Evolutionary conservation across 176 grass and related monocot species (phyloP).

Genomic region (Lolium rigidum): DNA sequence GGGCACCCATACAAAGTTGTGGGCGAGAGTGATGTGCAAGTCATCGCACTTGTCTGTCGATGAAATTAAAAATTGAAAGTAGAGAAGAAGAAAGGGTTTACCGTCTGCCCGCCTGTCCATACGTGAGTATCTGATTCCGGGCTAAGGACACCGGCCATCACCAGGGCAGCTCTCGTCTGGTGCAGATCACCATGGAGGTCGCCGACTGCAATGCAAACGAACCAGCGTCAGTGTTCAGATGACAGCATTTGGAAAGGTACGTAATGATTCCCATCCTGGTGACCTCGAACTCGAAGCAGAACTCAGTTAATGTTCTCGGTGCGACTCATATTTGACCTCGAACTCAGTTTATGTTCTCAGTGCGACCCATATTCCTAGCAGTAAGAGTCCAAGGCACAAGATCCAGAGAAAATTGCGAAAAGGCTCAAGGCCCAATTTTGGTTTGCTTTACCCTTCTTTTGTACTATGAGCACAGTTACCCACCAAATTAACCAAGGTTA

Average conservation of each 20-base stretch:
- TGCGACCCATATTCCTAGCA: too few relatives aligned
- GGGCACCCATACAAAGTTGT: not conserved
- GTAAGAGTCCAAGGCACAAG: not conserved
- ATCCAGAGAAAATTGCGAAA: not conserved
- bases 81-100: slow-evolving; percentile 25
- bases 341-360: not conserved
- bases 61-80: not conserved
- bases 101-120: slow-evolving; percentile 88
- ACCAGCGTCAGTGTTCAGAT: not conserved
- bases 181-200: slow-evolving; percentile 89
- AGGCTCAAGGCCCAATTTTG: not conserved
- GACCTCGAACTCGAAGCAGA: not conserved
- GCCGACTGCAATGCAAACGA: slow-evolving; percentile 60
- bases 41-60: not conserved
- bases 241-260: not conserved
- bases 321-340: too few relatives aligned
- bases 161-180: slow-evolving; percentile 73
- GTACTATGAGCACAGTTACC: not conserved
- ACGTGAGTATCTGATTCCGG: slow-evolving; percentile 53
- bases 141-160: slow-evolving; percentile 77
- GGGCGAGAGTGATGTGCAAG: not conserved
- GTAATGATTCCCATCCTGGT: not conserved
- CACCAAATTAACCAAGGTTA: not conserved
- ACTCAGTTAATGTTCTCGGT: not conserved
- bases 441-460: not conserved